Conservation (phyloP, 1,139 yeast species). For the Kodamaea alishanica region DNA sequence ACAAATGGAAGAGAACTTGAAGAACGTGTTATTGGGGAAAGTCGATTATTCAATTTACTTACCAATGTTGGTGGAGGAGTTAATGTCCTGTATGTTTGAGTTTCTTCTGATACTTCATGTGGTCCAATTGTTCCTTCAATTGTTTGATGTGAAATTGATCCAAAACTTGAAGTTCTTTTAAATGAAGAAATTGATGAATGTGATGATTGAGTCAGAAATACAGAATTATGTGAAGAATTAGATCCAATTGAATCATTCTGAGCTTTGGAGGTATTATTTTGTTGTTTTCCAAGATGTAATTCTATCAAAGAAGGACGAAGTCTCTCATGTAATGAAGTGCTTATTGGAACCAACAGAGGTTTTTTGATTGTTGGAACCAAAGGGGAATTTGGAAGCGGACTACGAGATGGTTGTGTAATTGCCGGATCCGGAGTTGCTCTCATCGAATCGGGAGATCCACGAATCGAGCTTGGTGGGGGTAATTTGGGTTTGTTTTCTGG, state of each 20-base stretch:
- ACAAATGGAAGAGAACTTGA: constrained; percentile 10
- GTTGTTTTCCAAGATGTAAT: constrained; percentile 24
- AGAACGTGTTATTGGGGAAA: constrained; percentile 17
- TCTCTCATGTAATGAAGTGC: constrained; percentile 23
- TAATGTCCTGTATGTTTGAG: constrained; percentile 5
- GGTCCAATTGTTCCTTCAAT: constrained; percentile 23
- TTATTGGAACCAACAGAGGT: constrained; percentile 20
- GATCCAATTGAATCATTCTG: constrained; percentile 27
- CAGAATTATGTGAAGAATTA: constrained; percentile 30
- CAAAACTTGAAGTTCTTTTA: constrained; percentile 25
- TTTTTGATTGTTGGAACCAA: constrained; percentile 12
- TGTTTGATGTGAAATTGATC: constrained; percentile 18
- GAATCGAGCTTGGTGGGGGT: constrained; percentile 8
- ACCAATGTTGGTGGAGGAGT: constrained; percentile 15
- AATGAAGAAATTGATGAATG: constrained; percentile 28
- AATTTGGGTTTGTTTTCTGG: constrained; percentile 5
- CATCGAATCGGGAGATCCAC: constrained; percentile 5
- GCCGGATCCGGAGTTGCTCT: constrained; percentile 6
- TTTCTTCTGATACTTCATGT: constrained; percentile 17
- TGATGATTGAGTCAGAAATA: constrained; percentile 31
- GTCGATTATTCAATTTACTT: constrained; percentile 2
- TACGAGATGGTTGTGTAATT: neutral
- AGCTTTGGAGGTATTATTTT: constrained; percentile 1
- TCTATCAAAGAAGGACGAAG: constrained; percentile 45
- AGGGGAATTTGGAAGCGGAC: constrained; percentile 12